Conservation (phyloP, 2,329 filamentous ascomycete genomes). For the Eutypa lata region DNA sequence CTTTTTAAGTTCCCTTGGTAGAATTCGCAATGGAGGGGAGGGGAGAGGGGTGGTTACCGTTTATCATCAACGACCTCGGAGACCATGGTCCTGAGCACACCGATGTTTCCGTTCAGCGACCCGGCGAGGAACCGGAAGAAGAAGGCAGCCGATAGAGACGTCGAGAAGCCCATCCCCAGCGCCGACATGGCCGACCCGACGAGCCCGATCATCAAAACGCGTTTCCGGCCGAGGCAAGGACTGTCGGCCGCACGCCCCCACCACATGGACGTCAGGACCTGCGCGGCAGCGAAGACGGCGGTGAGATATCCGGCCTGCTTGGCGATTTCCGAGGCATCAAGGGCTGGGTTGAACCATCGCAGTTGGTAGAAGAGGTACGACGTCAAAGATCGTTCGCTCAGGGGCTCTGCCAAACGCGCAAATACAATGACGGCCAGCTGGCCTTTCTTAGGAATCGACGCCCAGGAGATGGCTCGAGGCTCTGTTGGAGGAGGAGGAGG, state of each 20-base stretch:
- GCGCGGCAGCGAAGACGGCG: conserved; percentile 72
- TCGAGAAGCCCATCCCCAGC: conserved; percentile 67
- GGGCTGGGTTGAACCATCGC: conserved; percentile 59
- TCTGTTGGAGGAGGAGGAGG: not conserved
- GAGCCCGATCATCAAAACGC: conserved; percentile 70
- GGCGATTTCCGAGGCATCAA: conserved; percentile 61
- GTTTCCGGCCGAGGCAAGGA: conserved; percentile 65
- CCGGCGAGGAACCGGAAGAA: conserved; percentile 62
- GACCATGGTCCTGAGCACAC: conserved; percentile 66
- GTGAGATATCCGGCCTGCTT: conserved; percentile 73
- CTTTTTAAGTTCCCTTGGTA: conserved; percentile 26
- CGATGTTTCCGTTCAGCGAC: conserved; percentile 66
- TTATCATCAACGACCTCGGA: not conserved
- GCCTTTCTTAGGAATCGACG: not conserved
- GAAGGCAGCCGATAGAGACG: conserved; percentile 55
- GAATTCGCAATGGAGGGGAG: too few relatives aligned
- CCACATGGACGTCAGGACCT: conserved; percentile 74
- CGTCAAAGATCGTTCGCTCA: conserved; percentile 3
- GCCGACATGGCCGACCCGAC: conserved; percentile 60
- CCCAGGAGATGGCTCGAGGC: not conserved
- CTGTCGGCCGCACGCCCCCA: conserved; percentile 70
- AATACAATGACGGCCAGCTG: not conserved
- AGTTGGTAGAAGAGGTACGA: conserved; percentile 84
- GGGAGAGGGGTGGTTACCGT: not conserved
- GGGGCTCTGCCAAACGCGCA: not conserved